phyloP scores from a whole-genome alignment of 345 rosid genomes.

The Melastoma malabathricum region DNA sequence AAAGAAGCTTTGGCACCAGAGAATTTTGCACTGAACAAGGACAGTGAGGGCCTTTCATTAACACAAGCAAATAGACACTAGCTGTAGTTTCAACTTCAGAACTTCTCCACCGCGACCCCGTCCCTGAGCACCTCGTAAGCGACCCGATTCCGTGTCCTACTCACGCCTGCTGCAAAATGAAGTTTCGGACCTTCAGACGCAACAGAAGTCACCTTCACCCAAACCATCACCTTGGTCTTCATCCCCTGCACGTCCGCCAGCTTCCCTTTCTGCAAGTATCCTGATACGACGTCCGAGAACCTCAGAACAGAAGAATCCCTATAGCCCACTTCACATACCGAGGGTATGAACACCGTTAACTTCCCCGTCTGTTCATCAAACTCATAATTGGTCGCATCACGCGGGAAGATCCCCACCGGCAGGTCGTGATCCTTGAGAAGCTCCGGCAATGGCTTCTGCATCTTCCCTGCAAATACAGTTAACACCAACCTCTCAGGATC shows the following conservation, averaged over 20 bases:
- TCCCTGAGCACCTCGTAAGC: constrained; percentile 74
- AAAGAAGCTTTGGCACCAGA: not conserved
- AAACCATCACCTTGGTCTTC: constrained; percentile 77
- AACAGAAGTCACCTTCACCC: constrained; percentile 76
- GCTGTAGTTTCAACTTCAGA: constrained; percentile 18
- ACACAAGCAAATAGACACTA: not conserved
- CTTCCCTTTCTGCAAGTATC: constrained; percentile 73
- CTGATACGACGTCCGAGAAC: constrained; percentile 51
- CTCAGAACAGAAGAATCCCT: constrained; percentile 74
- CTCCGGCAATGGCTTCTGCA: constrained; percentile 88
- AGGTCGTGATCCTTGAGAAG: constrained; percentile 70
- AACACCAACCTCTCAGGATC: no score
- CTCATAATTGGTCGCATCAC: constrained; percentile 90
- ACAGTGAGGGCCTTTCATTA: not conserved
- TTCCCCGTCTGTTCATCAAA: constrained; percentile 72
- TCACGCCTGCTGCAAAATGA: constrained; percentile 67
- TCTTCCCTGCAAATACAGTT: constrained; percentile 46
- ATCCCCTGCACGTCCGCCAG: constrained; percentile 73
- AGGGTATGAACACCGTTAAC: constrained; percentile 64
- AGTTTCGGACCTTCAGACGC: constrained; percentile 63
- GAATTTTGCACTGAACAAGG: not conserved
- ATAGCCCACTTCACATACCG: constrained; percentile 79
- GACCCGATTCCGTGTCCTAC: constrained; percentile 54
- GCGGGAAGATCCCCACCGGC: constrained; percentile 83
- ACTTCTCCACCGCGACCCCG: constrained; percentile 64